Conservation (phyloP, 805 yeast species). For the Lipomyces spencermartinsiae region DNA sequence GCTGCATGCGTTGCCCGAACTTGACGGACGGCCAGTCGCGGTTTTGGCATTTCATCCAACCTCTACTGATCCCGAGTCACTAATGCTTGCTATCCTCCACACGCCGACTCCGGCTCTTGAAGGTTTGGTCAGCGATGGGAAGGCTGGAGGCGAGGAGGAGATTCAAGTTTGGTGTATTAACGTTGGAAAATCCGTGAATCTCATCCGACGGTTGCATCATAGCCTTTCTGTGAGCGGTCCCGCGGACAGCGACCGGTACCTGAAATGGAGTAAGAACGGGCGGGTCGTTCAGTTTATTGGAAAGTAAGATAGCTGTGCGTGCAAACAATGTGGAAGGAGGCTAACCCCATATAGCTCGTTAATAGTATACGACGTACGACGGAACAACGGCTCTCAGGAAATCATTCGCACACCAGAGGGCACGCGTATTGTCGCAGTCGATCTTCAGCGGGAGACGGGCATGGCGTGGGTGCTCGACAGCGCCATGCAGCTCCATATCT, state of each 20-base stretch:
- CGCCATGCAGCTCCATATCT: conserved; percentile 26
- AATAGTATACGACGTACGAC: conserved; percentile 32
- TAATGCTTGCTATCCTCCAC: conserved; percentile 31
- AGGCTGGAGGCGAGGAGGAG: conserved; percentile 12
- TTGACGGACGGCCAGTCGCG: conserved; percentile 17
- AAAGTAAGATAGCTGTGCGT: conserved; percentile 7
- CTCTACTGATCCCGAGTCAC: conserved; percentile 27
- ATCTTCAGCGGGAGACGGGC: conserved; percentile 33
- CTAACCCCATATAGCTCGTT: conserved; percentile 13
- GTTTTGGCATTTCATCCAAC: conserved; percentile 36
- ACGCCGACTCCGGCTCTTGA: neutral
- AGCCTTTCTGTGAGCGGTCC: neutral
- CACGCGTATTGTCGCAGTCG: conserved; percentile 25
- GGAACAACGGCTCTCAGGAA: conserved; percentile 35
- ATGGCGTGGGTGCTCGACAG: conserved; percentile 36
- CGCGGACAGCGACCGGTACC: conserved; percentile 10
- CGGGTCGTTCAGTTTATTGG: conserved; percentile 29
- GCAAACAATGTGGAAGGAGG: neutral
- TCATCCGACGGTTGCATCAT: conserved; percentile 29
- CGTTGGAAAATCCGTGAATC: conserved; percentile 28
- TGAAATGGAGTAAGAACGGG: conserved; percentile 37
- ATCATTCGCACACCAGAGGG: conserved; percentile 16
- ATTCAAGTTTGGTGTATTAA: conserved; percentile 36
- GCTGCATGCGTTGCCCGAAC: conserved; percentile 23
- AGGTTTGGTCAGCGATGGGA: neutral